A percentile compares a stretch with the other conserved stretches of the same genome.
Evolutionary conservation across 176 grass and related monocot species (phyloP).

Genomic region (Microstegium vimineum): DNA sequence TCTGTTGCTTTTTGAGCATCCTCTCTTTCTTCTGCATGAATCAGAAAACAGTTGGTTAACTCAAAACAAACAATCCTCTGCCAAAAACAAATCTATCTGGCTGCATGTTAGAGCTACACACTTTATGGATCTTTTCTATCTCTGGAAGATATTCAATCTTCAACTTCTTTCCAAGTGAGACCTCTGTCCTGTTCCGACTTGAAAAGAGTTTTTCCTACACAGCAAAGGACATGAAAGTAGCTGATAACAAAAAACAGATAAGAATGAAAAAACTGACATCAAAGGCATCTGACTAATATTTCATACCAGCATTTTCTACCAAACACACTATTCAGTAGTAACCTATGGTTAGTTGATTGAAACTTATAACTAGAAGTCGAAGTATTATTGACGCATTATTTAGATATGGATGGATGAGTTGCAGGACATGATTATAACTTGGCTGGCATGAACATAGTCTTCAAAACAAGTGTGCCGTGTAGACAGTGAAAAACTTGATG

Average conservation of each 20-base stretch:
- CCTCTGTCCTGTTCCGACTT: slow-evolving; percentile 95
- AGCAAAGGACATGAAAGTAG: slow-evolving; percentile 24
- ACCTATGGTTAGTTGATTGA: background rate
- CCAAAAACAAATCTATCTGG: slow-evolving; percentile 8
- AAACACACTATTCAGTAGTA: background rate
- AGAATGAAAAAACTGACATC: background rate
- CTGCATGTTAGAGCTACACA: slow-evolving; percentile 28
- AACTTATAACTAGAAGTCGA: background rate
- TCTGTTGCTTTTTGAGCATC: slow-evolving; percentile 96
- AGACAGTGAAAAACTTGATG: background rate
- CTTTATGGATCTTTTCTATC: slow-evolving; percentile 95
- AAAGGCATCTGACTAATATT: background rate
- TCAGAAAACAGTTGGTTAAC: slow-evolving; percentile 34
- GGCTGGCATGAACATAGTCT: background rate
- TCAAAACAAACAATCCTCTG: slow-evolving; percentile 1
- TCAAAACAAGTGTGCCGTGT: background rate
- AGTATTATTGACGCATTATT: background rate
- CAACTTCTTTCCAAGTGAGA: slow-evolving; percentile 94
- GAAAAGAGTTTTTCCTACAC: slow-evolving; percentile 93
- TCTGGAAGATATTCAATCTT: slow-evolving; percentile 98
- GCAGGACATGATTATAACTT: background rate
- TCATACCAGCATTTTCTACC: slow-evolving; percentile 1
- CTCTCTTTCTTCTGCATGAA: slow-evolving; percentile 84
- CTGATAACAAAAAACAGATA: background rate
- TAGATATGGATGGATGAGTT: background rate